Percentiles rank a stretch among this genome's conserved stretches.
Conservation (phyloP, 371 early-diverging fungal genomes). For the Mucor indicus region DNA sequence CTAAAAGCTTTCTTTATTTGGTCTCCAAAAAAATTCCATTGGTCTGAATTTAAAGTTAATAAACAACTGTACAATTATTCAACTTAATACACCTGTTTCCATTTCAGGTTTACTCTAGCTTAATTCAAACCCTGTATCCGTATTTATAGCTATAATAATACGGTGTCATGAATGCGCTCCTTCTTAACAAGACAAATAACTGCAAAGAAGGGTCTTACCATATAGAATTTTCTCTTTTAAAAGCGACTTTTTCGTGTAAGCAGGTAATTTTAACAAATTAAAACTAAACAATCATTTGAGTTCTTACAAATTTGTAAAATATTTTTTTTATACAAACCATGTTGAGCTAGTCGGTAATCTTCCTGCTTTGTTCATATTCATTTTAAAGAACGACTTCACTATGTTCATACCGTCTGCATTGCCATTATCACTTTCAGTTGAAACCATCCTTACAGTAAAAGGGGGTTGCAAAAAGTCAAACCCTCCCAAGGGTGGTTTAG, state of each 20-base stretch:
- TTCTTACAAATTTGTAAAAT: too few relatives aligned
- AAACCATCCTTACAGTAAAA: slow-evolving; percentile 66
- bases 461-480: slow-evolving; percentile 75
- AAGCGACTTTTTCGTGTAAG: slow-evolving; percentile 53
- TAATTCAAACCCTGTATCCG: slow-evolving; percentile 55
- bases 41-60: too few relatives aligned
- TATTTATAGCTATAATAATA: slow-evolving; percentile 37
- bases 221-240: slow-evolving; percentile 53
- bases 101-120: too few relatives aligned
- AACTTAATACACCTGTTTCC: too few relatives aligned
- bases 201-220: slow-evolving; percentile 23
- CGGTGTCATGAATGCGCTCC: neutral
- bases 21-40: too few relatives aligned
- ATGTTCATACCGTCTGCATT: slow-evolving; percentile 14
- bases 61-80: too few relatives aligned
- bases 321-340: slow-evolving; percentile 19
- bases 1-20: too few relatives aligned
- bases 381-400: slow-evolving; percentile 49
- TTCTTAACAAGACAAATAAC: neutral
- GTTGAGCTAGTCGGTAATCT: slow-evolving; percentile 56
- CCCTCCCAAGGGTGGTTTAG: slow-evolving; percentile 86
- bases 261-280: slow-evolving; percentile 88
- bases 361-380: slow-evolving; percentile 36
- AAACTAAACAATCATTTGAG: too few relatives aligned
- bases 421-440: slow-evolving; percentile 11